Evolutionary conservation across 2,329 filamentous ascomycete genomes (phyloP).

Genomic region (Diaporthe caulivora): DNA sequence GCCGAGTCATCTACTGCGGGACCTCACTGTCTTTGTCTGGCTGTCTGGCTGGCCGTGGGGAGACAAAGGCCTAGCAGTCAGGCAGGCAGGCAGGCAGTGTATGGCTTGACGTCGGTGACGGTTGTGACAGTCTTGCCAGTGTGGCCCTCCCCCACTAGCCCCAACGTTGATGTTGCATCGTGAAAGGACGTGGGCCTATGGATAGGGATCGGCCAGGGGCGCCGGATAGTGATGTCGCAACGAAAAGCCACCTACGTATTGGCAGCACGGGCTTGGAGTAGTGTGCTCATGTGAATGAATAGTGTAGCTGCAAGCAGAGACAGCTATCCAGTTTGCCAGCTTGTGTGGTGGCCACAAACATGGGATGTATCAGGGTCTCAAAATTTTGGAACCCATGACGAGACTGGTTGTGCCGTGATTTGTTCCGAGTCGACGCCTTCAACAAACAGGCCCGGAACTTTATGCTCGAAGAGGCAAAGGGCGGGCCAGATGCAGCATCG

Average conservation of each 20-base stretch:
- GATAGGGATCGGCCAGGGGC: constrained; percentile 24
- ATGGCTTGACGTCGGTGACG: background rate
- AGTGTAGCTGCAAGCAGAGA: background rate
- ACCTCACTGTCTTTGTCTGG: background rate
- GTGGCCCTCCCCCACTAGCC: background rate
- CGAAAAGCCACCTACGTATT: constrained; percentile 23
- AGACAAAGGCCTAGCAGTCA: background rate
- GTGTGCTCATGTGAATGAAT: no score
- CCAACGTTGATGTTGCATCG: constrained; percentile 9
- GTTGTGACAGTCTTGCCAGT: background rate
- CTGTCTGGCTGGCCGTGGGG: background rate
- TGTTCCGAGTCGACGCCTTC: background rate
- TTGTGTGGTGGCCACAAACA: no score
- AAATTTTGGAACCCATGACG: background rate
- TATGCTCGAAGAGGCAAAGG: constrained; percentile 12
- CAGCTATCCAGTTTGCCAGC: background rate
- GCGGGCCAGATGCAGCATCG: background rate
- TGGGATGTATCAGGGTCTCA: background rate
- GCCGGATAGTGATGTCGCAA: background rate
- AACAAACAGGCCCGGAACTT: constrained; percentile 11
- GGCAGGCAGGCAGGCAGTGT: background rate
- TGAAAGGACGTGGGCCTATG: constrained; percentile 20
- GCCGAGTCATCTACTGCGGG: background rate
- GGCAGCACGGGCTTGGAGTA: background rate
- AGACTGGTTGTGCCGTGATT: background rate